Evolutionary conservation across 805 yeast species (phyloP).

Genomic region (Saccharomycopsis selenospora): DNA sequence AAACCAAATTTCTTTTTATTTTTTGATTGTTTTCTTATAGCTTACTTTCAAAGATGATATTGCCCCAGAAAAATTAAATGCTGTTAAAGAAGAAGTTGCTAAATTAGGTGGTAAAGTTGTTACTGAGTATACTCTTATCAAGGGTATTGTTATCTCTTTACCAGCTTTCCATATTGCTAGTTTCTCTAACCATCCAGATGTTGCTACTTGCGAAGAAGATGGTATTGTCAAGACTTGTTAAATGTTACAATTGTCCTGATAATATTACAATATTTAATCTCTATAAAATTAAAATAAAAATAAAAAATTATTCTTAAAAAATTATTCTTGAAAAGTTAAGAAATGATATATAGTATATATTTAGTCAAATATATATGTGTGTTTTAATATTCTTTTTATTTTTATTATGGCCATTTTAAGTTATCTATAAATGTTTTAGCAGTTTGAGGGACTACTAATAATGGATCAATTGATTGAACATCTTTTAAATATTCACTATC

Average conservation of each 20-base stretch:
- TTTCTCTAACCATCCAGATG: conserved; percentile 43
- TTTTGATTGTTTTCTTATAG: no score
- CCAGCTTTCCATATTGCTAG: conserved; percentile 45
- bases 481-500: conserved; percentile 22
- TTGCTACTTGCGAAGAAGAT: conserved; percentile 61
- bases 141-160: conserved; percentile 55
- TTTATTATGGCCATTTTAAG: conserved; percentile 9
- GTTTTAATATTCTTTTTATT: no score
- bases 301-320: no score
- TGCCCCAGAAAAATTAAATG: not conserved
- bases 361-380: no score
- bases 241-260: no score
- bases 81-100: conserved; percentile 40
- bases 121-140: conserved; percentile 56
- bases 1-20: no score
- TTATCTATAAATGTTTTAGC: conserved; percentile 11
- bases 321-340: no score
- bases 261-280: no score
- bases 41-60: conserved; percentile 12
- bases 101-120: conserved; percentile 55
- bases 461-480: conserved; percentile 24
- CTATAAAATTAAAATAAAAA: no score
- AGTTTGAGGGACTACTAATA: conserved; percentile 24
- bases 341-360: no score
- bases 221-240: conserved; percentile 39